Evolutionary conservation across 768 basidiomycete genomes (phyloP), one percentile per base, ranked within the genome.

Genomic region (Agaricus subrufescens): DNA sequence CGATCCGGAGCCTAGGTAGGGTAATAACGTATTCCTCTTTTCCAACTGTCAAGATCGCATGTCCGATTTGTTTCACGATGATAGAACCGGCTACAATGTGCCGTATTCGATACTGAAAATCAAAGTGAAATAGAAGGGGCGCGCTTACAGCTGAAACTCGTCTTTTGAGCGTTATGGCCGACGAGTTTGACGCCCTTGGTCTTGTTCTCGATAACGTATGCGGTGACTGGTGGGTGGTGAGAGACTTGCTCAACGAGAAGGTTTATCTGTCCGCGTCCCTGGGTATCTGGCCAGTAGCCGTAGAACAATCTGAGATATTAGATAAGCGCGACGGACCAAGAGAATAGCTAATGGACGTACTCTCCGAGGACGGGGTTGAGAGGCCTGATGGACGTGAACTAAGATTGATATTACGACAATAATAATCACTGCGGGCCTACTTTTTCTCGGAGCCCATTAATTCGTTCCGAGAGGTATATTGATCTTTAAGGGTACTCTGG

Each of bases 151-250:
- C 86, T 89, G 75, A 98, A 98, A 54, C 83, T 85, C 15, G 96
- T 98, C 82, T 97, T 96, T 74, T 98, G 95, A 7, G 93, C 96
- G 64, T 84, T 93, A 69, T 95, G 92, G 12, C 96, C 96, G 30
- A 83, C 81, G 50, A 95, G 80, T 47, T 80, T 72, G 52, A 98
- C 67, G 1, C 90, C 87, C 66, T 91, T 91, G 29, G 75, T 64
- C 51, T 81, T 71, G 75, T 98, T 98, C 72, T 86, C 82, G 62
- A 98, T 91, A 68, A 84, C 79, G 71, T 94, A 96, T 25, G 86
- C 91, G 43, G 91, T 91, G 63, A 91, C 86, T 7, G 90, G 88
- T 1, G 90, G 89, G 66, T 99, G 96, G 66, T 99, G 96, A 23
- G 96, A 98, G 46, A 98, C 96, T 67, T 98, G 94, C 72, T 98